Evolutionary conservation across 371 early-diverging fungal genomes (phyloP).

Genomic region (Saksenaea vasiformis): DNA sequence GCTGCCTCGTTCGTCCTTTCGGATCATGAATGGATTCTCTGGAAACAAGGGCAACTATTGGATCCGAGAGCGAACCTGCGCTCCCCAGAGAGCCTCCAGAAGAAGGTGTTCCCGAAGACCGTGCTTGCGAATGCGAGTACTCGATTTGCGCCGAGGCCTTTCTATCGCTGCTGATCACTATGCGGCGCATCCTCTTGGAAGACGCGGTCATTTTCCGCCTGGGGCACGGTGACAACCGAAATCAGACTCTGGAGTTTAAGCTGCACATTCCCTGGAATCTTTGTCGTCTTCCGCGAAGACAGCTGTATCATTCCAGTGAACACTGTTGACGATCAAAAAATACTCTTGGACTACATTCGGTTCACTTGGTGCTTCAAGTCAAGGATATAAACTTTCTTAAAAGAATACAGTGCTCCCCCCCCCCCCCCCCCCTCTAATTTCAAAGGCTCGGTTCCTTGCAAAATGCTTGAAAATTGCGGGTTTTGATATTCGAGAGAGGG

Average conservation of each 20-base stretch:
- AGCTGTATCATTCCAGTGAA: constrained; percentile 2
- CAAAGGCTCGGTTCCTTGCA: too few species aligned
- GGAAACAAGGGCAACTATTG: background rate
- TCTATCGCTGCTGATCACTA: too few species aligned
- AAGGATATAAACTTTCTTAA: too few species aligned
- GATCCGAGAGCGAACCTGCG: background rate
- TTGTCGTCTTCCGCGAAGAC: constrained; percentile 7
- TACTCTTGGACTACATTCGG: constrained; percentile 6
- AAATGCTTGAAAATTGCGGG: too few species aligned
- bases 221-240: too few species aligned
- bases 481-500: too few species aligned
- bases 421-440: too few species aligned
- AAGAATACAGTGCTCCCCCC: too few species aligned
- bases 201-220: too few species aligned
- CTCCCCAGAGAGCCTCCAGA: background rate
- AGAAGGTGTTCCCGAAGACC: background rate
- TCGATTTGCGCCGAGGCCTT: too few species aligned
- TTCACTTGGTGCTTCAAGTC: constrained; percentile 9
- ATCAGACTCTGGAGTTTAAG: constrained; percentile 9
- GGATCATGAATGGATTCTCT: background rate
- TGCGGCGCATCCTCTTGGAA: too few species aligned
- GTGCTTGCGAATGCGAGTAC: too few species aligned
- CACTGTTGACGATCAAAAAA: background rate
- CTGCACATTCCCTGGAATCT: background rate
- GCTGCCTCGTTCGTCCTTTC: background rate